phyloP scores from a whole-genome alignment of 768 basidiomycete species.

The Phlebiopsis gigantea region DNA sequence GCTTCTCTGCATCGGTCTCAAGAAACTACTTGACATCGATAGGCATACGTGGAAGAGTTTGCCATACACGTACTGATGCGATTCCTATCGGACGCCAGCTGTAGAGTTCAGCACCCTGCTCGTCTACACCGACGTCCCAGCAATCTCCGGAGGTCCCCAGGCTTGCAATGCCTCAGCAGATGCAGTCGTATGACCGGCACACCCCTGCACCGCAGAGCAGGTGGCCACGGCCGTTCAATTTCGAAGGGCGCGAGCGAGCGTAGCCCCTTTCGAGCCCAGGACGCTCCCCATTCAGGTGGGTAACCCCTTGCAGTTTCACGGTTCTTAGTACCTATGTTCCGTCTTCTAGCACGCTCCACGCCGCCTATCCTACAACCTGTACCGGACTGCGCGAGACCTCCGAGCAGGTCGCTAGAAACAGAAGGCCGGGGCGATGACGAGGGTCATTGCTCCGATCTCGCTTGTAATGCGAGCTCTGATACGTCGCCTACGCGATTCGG shows the following conservation, averaged over 20 bases:
- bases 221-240: background rate
- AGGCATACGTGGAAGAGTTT: background rate
- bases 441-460: background rate
- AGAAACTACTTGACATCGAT: background rate
- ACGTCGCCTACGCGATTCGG: background rate
- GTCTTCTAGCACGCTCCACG: background rate
- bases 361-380: background rate
- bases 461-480: background rate
- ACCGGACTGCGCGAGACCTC: background rate
- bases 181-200: background rate
- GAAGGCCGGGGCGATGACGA: background rate
- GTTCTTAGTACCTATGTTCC: background rate
- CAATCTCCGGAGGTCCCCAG: background rate
- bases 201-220: background rate
- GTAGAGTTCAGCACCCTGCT: background rate
- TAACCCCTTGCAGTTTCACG: background rate
- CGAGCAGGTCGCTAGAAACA: background rate
- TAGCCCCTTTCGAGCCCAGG: background rate
- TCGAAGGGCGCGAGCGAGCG: background rate
- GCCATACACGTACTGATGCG: constrained; percentile 1
- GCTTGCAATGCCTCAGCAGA: background rate
- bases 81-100: constrained; percentile 2
- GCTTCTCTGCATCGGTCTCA: background rate
- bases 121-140: background rate
- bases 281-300: background rate